Conservation (phyloP, 306 rosid genomes). For the Vigna mungo region DNA sequence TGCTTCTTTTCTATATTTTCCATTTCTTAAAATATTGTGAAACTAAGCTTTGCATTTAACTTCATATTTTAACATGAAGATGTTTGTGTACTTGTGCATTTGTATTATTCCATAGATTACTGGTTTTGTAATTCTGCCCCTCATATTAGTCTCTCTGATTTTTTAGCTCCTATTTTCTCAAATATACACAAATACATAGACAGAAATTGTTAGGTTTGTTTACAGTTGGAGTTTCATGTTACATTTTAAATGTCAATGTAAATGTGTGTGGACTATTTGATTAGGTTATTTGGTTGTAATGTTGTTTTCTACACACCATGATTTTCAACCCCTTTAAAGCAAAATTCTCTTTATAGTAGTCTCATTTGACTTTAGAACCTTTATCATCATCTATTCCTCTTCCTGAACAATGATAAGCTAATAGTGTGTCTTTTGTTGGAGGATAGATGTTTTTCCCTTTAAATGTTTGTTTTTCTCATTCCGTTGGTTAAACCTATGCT, state of each 20-base stretch:
- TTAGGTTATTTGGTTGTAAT: background rate
- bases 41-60: background rate
- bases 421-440: constrained; percentile 14
- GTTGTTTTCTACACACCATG: constrained; percentile 27
- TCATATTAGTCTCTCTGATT: too few species aligned
- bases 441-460: background rate
- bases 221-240: background rate
- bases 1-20: background rate
- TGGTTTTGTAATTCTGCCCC: background rate
- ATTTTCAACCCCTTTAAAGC: constrained; percentile 23
- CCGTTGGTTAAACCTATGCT: constrained; percentile 12
- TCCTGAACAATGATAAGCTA: background rate
- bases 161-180: background rate
- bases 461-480: background rate
- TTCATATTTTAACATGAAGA: background rate
- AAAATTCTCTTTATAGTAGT: background rate
- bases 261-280: background rate
- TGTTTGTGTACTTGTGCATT: background rate
- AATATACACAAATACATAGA: background rate
- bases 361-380: background rate
- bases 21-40: constrained; percentile 12
- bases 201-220: background rate
- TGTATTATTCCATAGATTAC: background rate
- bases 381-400: background rate
- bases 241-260: constrained; percentile 16